Evolutionary conservation across 768 basidiomycete species (phyloP), one percentile per base, ranked within the genome.

Genomic region (Boletus huronensis): DNA sequence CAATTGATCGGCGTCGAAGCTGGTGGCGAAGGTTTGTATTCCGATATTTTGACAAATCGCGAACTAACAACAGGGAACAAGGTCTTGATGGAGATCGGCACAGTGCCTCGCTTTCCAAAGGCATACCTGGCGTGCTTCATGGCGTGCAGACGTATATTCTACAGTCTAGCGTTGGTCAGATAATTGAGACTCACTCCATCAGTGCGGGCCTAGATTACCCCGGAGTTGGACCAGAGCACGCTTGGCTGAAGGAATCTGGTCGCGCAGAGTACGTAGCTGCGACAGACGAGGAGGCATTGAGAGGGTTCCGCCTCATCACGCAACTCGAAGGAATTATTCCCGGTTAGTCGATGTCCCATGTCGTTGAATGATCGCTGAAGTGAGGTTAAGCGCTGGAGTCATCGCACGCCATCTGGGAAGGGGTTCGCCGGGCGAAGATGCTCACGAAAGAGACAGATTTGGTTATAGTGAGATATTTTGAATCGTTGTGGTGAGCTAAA

Each of bases 271-370:
- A 98, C 69, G 84, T 90, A 19, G 86, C 81, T 14, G 96, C 95
- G 9, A 97, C 90, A 5, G 97, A 99, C 65, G 93, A 97, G 70
- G 80, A 99, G 62, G 93, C 93, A 6, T 77, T 98, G 28, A 81
- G 93, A 38, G 97, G 93, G 1, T 98, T 99, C 82, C 78, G 93
- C 54, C 77, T 93, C 74, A 80, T 87, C 63, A 98, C 93, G 1
- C 93, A 98, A 70, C 74, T 85, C 19, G 96, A 99, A 74, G 97
- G 97, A 17, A 98, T 99, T 63, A 98, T 99, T 63, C 97, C 97
- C 35, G 90, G 89, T 90, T 55, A 59, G 80, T 67, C 16, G 3
- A 17, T 44, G 14, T 41, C 5, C 7, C 50, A 17, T 39, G n/a
- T 35, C 13, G 19, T 44, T 44, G 28, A 59, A 48, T 42, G 29